A percentile compares a stretch with the other conserved stretches of the same genome.
Conservation (phyloP, 2,329 filamentous ascomycete species). For the Lasiodiplodia hormozganensis region DNA sequence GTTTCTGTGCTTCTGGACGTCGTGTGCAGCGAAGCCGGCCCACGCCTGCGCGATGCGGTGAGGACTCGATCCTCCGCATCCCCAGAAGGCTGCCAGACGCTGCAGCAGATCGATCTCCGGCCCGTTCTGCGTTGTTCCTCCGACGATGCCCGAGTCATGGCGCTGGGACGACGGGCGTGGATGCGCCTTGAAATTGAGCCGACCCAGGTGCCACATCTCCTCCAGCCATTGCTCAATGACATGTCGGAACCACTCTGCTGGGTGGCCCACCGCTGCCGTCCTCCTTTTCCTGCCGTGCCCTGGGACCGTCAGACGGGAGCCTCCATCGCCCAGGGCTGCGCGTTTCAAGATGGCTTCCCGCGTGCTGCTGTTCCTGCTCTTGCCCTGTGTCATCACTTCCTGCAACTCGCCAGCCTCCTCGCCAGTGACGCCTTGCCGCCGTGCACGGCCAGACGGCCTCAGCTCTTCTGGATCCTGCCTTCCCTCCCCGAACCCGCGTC, state of each 20-base stretch:
- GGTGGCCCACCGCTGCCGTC: neutral
- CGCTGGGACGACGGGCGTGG: slow-evolving; percentile 17
- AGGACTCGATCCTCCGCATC: slow-evolving; percentile 34
- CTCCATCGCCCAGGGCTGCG: neutral
- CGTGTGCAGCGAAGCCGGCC: slow-evolving; percentile 24
- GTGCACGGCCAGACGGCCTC: slow-evolving; percentile 14
- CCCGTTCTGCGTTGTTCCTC: neutral
- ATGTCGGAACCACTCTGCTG: slow-evolving; percentile 15
- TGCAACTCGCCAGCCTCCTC: neutral
- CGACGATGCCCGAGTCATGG: slow-evolving; percentile 16
- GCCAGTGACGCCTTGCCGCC: slow-evolving; percentile 1
- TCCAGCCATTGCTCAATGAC: slow-evolving; percentile 13
- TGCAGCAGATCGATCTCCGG: slow-evolving; percentile 5
- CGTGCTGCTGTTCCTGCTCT: slow-evolving; percentile 1
- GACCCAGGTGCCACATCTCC: slow-evolving; percentile 17
- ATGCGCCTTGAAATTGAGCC: slow-evolving; percentile 28
- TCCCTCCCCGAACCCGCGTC: slow-evolving; percentile 10
- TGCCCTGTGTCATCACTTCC: neutral
- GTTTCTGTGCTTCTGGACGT: slow-evolving; percentile 20
- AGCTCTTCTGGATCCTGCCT: slow-evolving; percentile 10
- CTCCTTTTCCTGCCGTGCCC: slow-evolving; percentile 11
- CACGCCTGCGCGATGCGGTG: slow-evolving; percentile 83
- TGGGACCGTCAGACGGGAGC: neutral
- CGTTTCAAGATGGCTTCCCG: neutral
- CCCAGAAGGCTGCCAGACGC: slow-evolving; percentile 14